Evolutionary conservation across 768 basidiomycete genomes (phyloP).

Genomic region (Tulasnella sp.): DNA sequence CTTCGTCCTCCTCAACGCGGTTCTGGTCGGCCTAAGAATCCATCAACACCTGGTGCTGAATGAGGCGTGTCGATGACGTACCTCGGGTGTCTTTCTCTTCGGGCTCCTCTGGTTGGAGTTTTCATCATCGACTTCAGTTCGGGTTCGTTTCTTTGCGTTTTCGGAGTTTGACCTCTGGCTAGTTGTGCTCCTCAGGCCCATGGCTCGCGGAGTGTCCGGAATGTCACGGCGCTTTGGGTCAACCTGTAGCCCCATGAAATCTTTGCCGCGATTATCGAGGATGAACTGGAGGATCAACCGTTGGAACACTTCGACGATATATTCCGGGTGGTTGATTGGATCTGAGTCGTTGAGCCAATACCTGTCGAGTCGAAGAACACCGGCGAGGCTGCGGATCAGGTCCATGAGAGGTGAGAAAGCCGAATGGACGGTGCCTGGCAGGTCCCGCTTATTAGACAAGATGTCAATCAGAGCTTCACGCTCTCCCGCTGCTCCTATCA

Average conservation of each 20-base stretch:
- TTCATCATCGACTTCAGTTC: no score
- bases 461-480: background rate
- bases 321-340: constrained; percentile 1
- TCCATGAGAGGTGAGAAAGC: background rate
- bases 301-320: constrained; percentile 18
- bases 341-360: background rate
- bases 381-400: background rate
- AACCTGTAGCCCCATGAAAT: constrained; percentile 9
- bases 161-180: no score
- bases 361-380: background rate
- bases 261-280: background rate
- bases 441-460: no score
- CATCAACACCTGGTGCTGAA: no score
- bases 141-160: no score
- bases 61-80: no score
- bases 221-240: constrained; percentile 7
- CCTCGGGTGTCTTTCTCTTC: no score
- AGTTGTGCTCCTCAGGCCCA: no score
- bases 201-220: no score
- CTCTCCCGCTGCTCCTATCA: background rate
- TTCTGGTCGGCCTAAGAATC: no score
- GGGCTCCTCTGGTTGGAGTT: no score
- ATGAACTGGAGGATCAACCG: constrained; percentile 16
- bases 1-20: no score
- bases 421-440: background rate